Base-by-base conservation (phyloP, 345 rosid species). In the Chamaenerion angustifolium region DNA sequence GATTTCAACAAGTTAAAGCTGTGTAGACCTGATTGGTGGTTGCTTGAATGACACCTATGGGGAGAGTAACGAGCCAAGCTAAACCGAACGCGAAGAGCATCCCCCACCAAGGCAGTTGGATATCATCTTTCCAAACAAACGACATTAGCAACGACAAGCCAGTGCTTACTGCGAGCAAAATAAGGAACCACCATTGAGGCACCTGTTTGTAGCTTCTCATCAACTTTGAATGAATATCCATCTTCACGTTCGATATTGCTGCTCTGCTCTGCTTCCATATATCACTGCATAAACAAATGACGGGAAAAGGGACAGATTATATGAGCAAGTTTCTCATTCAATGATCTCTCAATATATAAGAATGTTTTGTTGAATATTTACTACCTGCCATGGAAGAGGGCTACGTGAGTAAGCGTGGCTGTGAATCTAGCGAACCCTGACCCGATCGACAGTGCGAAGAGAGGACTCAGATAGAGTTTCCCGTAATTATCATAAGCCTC, bases 1-100 rank as follows among this genome's bases (percentile, higher is more conserved):
- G 40, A 45, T 4, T 25, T 6, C 9, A 14, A 13, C 11, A 3
- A 48, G 10, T n/a, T n/a, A n/a, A 23, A 10, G 7, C 47, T 12
- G 41, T 16, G 13, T 14, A 8, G 8, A 82, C 98, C 90, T 93
- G 99, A 71, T 93, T 93, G 12, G 99, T 93, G 37, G 99, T 93
- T 45, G 99, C 99, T 68, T 93, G 99, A 69, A 93, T 93, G 66
- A 93, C 92, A 11, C 99, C 99, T 3, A 93, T 82, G 0, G 99
- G 99, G 56, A 93, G 96, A 27, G 96, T 93, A 49, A 93, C 96
- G 35, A 93, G 16, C 69, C 77, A 93, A 46, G 99, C 96, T 72
- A 93, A 55, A 23, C 35, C 76, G 59, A 93, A 85, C 52, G 99
- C 96, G 55, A 93, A 82, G 62, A 93, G 70, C 88, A 93, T 80